Percentiles rank a stretch among this genome's conserved stretches.
Conservation (phyloP, 1,139 yeast genomes). For the Candida sanyaensis region DNA sequence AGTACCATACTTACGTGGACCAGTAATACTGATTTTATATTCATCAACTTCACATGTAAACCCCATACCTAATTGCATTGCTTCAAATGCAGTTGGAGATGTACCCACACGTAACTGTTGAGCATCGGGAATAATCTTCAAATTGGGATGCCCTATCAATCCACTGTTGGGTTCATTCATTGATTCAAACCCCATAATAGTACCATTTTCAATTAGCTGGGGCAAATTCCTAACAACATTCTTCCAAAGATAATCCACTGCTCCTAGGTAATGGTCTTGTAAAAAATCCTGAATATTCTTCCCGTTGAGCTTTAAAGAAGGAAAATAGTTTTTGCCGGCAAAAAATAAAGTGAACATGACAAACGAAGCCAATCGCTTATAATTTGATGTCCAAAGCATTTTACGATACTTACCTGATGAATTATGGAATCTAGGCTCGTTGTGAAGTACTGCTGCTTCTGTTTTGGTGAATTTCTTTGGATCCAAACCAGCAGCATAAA, state of each 20-base stretch:
- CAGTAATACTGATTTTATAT: conserved; percentile 67
- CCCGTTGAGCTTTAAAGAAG: conserved; percentile 68
- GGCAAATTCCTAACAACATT: conserved; percentile 51
- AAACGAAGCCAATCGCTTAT: conserved; percentile 70
- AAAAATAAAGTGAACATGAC: conserved; percentile 88
- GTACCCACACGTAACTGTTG: conserved; percentile 66
- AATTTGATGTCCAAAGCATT: conserved; percentile 95
- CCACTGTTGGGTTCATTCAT: conserved; percentile 86
- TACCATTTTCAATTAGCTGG: conserved; percentile 52
- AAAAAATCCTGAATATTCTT: conserved; percentile 77
- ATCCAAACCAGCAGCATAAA: conserved; percentile 90
- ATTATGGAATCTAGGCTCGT: conserved; percentile 38
- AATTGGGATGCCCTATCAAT: conserved; percentile 53
- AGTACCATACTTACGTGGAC: conserved; percentile 67
- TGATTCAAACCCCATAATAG: conserved; percentile 77
- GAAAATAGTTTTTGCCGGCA: conserved; percentile 73
- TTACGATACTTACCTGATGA: conserved; percentile 58
- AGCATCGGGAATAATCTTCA: conserved; percentile 47
- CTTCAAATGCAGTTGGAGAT: conserved; percentile 65
- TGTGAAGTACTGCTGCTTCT: conserved; percentile 78
- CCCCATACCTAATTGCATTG: conserved; percentile 73
- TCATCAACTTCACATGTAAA: conserved; percentile 62
- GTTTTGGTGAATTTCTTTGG: conserved; percentile 68
- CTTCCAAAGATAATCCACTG: conserved; percentile 57
- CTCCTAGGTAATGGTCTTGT: conserved; percentile 60